These are phyloP conservation scores for Fabrea salina DNA, from an alignment of 169 alveolate species.

Conservation along the genomic window DNA sequence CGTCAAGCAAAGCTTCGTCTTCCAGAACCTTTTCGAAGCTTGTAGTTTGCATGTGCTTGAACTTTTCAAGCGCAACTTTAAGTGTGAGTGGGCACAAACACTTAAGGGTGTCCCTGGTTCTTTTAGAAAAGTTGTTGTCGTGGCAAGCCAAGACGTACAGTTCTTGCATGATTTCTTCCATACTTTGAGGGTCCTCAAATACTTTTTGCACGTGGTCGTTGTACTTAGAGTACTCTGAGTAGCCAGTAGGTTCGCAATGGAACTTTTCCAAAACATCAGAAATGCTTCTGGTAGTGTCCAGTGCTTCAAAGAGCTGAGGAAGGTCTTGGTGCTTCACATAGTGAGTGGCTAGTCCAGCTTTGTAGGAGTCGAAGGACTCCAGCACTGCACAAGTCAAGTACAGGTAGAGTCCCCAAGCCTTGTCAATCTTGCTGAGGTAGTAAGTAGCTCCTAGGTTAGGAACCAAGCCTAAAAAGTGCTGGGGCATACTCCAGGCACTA, in stretches of 20 bases:
- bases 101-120: too few species aligned
- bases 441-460: neutral
- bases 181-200: neutral
- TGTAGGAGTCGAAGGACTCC: neutral
- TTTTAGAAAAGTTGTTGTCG: too few species aligned
- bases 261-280: neutral
- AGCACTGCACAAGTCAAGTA: neutral
- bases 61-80: neutral
- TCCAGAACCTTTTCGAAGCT: too few species aligned
- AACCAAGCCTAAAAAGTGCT: neutral
- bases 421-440: neutral
- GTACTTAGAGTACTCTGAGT: neutral
- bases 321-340: neutral
- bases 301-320: neutral
- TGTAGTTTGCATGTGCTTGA: too few species aligned
- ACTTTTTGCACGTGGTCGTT: neutral
- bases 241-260: neutral
- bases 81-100: slow-evolving; percentile 25
- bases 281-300: neutral
- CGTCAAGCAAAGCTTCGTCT: too few species aligned
- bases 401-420: neutral
- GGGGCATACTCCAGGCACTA: neutral
- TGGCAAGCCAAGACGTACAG: too few species aligned
- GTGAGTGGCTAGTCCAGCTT: neutral
- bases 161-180: neutral